These are phyloP conservation scores for Nymphaea colorata DNA, from an alignment of 164 flowering plant genomes.

Conservation along the genomic window DNA sequence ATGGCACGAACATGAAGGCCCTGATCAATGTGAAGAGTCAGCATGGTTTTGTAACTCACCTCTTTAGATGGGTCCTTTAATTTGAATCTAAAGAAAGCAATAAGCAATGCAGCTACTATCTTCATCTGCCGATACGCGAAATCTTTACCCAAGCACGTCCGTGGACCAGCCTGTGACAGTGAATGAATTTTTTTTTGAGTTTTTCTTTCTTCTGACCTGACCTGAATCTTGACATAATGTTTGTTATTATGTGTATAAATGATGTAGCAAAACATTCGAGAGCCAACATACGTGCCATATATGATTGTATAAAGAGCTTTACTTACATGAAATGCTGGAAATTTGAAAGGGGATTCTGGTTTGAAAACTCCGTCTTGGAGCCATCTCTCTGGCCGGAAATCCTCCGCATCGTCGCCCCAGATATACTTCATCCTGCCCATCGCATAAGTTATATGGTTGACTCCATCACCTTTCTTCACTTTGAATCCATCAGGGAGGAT, in stretches of 20 bases:
- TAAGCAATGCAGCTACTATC: conserved; percentile 43
- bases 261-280: background rate
- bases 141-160: conserved; percentile 62
- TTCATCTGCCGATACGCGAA: conserved; percentile 82
- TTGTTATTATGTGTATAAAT: no score
- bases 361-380: conserved; percentile 44
- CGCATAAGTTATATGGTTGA: conserved; percentile 47
- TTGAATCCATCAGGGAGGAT: conserved; percentile 61
- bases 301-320: background rate
- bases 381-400: conserved; percentile 66
- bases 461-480: conserved; percentile 49
- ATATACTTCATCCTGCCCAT: conserved; percentile 72
- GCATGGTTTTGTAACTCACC: conserved; percentile 50
- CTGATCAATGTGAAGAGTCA: conserved; percentile 56
- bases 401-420: conserved; percentile 75
- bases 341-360: conserved; percentile 65
- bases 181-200: no score
- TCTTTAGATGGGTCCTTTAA: conserved; percentile 29
- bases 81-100: conserved; percentile 41
- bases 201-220: background rate
- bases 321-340: conserved; percentile 54
- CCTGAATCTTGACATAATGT: background rate
- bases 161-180: conserved; percentile 52
- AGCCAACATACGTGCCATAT: no score
- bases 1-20: conserved; percentile 41